Evolutionary conservation across 2,329 filamentous ascomycete genomes (phyloP).

Genomic region (Parastagonospora avenae): DNA sequence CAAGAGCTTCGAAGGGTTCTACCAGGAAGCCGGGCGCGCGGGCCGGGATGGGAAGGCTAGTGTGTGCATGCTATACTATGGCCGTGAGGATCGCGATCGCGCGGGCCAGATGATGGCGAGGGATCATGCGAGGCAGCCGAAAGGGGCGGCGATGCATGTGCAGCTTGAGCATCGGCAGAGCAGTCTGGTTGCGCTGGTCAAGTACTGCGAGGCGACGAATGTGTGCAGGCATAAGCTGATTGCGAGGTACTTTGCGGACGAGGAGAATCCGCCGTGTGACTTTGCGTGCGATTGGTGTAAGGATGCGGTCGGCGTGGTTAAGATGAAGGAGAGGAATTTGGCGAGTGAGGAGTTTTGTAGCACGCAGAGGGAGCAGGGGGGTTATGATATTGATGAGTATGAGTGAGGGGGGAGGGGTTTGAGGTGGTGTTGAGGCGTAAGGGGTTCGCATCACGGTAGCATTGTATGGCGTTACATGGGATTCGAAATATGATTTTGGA

Average conservation of each 20-base stretch:
- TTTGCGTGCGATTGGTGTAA: slow-evolving; percentile 58
- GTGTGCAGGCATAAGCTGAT: slow-evolving; percentile 69
- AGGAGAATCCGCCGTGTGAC: slow-evolving; percentile 46
- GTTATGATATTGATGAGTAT: slow-evolving; percentile 48
- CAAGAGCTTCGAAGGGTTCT: slow-evolving; percentile 94
- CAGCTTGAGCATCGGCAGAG: slow-evolving; percentile 49
- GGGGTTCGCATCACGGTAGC: neutral
- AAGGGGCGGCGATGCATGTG: slow-evolving; percentile 38
- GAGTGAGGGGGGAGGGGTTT: slow-evolving; percentile 22
- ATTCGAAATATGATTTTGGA: neutral
- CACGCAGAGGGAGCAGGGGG: slow-evolving; percentile 53
- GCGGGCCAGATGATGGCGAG: slow-evolving; percentile 61
- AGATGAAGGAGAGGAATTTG: slow-evolving; percentile 50
- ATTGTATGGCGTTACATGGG: neutral
- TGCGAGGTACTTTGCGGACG: slow-evolving; percentile 45
- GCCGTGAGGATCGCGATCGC: slow-evolving; percentile 81
- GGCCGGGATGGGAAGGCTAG: slow-evolving; percentile 88
- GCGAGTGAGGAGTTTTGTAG: slow-evolving; percentile 57
- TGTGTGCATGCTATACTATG: slow-evolving; percentile 89
- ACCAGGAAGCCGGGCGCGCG: slow-evolving; percentile 91
- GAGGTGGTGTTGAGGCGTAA: neutral
- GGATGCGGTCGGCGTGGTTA: slow-evolving; percentile 48
- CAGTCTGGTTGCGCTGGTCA: slow-evolving; percentile 64
- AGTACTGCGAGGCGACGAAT: slow-evolving; percentile 79
- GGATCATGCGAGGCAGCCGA: slow-evolving; percentile 55